These are phyloP conservation scores for Gossypium trilobum DNA, from an alignment of 441 rosid species.

Conservation along the genomic window DNA sequence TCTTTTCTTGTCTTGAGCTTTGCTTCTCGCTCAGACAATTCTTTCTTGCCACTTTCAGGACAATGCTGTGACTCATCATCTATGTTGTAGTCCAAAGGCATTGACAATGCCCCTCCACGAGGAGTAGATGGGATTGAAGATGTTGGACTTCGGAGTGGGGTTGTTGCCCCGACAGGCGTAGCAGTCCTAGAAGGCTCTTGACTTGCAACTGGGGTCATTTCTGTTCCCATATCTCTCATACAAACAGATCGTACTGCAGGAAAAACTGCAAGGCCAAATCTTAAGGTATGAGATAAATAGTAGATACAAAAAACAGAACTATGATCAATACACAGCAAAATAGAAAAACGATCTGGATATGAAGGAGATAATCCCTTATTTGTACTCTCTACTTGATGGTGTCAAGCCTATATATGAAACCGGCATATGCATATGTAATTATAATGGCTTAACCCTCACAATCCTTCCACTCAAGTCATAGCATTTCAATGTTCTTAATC, in stretches of 20 bases:
- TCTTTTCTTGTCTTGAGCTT: conserved; percentile 82
- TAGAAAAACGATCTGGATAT: background rate
- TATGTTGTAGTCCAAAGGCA: conserved; percentile 30
- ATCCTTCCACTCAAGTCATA: background rate
- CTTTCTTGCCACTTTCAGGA: conserved; percentile 32
- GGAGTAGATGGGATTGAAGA: conserved; percentile 90
- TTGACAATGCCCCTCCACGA: conserved; percentile 41
- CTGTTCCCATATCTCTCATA: conserved; percentile 99
- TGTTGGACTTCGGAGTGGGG: conserved; percentile 79
- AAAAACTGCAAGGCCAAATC: conserved; percentile 33
- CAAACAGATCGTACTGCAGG: conserved; percentile 66
- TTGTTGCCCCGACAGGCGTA: conserved; percentile 73
- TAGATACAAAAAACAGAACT: background rate
- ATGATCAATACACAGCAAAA: background rate
- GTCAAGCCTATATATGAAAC: background rate
- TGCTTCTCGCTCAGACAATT: conserved; percentile 63
- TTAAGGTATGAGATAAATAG: background rate
- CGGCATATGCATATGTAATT: background rate
- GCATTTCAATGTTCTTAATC: background rate
- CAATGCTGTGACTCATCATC: conserved; percentile 32
- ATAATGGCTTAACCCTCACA: background rate
- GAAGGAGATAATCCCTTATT: background rate
- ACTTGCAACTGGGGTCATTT: conserved; percentile 85
- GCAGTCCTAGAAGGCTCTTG: conserved; percentile 94
- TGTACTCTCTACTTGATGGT: background rate